A percentile compares a stretch with the other conserved stretches of the same genome.
Conservation (phyloP, 148 eudicot genomes). For the Arctostaphylos glauca region DNA sequence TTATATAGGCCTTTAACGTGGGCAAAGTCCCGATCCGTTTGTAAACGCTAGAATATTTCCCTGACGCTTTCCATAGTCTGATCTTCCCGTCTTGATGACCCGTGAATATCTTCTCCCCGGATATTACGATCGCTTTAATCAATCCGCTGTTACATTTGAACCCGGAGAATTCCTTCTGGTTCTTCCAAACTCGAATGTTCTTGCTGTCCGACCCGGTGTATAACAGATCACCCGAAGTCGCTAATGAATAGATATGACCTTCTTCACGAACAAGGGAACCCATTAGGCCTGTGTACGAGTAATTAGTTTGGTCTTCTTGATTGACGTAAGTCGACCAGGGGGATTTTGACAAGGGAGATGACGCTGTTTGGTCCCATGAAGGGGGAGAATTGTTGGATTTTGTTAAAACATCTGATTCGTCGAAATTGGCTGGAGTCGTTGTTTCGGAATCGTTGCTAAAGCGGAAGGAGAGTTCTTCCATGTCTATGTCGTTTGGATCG, state of each 20-base stretch:
- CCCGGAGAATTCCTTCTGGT: slow-evolving; percentile 67
- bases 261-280: slow-evolving; percentile 82
- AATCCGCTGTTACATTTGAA: slow-evolving; percentile 77
- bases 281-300: slow-evolving; percentile 57
- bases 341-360: slow-evolving; percentile 36
- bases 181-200: slow-evolving; percentile 82
- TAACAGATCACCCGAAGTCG: slow-evolving; percentile 60
- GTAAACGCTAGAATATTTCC: slow-evolving; percentile 47
- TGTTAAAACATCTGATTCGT: neutral
- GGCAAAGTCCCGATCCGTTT: slow-evolving; percentile 69
- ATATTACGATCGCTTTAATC: slow-evolving; percentile 68
- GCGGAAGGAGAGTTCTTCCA: slow-evolving; percentile 26
- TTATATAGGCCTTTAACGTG: slow-evolving; percentile 52
- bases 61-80: slow-evolving; percentile 65
- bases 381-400: slow-evolving; percentile 4
- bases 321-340: slow-evolving; percentile 57
- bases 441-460: slow-evolving; percentile 20
- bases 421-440: neutral
- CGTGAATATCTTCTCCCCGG: slow-evolving; percentile 55
- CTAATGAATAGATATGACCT: slow-evolving; percentile 77
- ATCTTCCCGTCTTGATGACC: slow-evolving; percentile 88
- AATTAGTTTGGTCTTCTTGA: neutral
- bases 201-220: slow-evolving; percentile 85
- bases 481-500: slow-evolving; percentile 17
- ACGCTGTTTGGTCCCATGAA: neutral